Evolutionary conservation across 2,329 filamentous ascomycete genomes (phyloP).

Genomic region (Aschersonia sp.): DNA sequence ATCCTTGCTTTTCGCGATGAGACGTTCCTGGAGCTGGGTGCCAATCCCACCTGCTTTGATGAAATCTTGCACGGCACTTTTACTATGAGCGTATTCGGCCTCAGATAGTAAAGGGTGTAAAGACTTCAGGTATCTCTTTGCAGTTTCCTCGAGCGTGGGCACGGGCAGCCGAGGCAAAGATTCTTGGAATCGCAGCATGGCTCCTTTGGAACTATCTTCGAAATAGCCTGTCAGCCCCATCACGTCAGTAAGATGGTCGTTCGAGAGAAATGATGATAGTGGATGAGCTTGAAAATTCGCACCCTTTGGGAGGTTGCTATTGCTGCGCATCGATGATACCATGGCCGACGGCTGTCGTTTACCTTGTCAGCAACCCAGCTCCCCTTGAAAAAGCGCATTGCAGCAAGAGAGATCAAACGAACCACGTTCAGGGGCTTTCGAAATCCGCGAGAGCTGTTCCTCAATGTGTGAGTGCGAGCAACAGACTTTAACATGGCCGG

Average conservation of each 20-base stretch:
- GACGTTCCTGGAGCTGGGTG: constrained; percentile 72
- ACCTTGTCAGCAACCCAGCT: neutral
- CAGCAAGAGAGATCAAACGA: neutral
- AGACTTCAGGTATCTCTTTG: constrained; percentile 65
- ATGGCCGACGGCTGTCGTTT: constrained; percentile 17
- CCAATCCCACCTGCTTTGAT: constrained; percentile 75
- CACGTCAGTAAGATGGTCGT: too few relatives aligned
- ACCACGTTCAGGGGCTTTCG: constrained; percentile 8
- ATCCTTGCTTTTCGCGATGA: constrained; percentile 65
- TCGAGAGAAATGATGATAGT: neutral
- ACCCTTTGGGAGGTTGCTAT: constrained; percentile 42
- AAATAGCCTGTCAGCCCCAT: constrained; percentile 44
- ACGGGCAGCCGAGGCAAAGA: constrained; percentile 71
- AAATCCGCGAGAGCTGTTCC: constrained; percentile 18
- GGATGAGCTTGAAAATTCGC: constrained; percentile 1
- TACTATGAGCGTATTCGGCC: constrained; percentile 55
- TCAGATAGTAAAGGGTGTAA: constrained; percentile 59
- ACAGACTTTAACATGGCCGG: constrained; percentile 20
- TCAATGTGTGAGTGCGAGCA: constrained; percentile 16
- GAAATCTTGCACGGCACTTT: constrained; percentile 78
- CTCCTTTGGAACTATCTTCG: constrained; percentile 65
- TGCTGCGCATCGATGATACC: constrained; percentile 39
- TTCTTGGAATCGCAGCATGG: constrained; percentile 74
- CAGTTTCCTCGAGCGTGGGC: constrained; percentile 69
- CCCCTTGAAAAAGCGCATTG: neutral